Percentiles rank a stretch among this genome's conserved stretches.
These are phyloP conservation scores for Beauveria australis DNA, from an alignment of 2,329 filamentous ascomycete species.

Conservation along the genomic window DNA sequence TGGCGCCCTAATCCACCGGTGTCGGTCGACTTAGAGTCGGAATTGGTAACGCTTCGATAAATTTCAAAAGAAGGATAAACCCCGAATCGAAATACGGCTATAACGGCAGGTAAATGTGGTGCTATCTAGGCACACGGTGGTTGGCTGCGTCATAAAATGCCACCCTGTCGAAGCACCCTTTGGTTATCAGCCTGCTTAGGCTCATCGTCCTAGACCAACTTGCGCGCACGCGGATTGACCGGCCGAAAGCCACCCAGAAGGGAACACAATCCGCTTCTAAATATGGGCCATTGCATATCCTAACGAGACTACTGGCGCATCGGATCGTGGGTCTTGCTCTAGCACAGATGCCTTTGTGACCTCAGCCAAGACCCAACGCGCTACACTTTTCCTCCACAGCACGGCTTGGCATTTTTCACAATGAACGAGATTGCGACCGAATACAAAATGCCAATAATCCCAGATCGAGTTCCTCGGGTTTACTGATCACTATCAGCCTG, in stretches of 20 bases:
- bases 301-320: neutral
- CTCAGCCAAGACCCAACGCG: conserved; percentile 5
- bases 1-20: neutral
- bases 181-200: neutral
- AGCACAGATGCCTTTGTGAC: conserved; percentile 4
- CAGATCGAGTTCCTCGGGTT: neutral
- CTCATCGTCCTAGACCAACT: too few species aligned
- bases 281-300: neutral
- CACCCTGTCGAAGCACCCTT: neutral
- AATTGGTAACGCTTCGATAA: neutral
- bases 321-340: neutral
- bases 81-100: neutral
- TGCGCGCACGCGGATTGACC: neutral
- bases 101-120: neutral
- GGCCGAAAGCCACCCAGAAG: neutral
- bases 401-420: neutral
- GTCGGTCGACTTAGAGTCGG: neutral
- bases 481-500: neutral
- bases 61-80: neutral
- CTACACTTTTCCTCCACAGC: conserved; percentile 1
- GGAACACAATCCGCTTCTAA: neutral
- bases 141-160: neutral
- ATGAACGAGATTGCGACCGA: neutral
- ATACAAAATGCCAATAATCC: neutral
- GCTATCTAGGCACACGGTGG: neutral